phyloP scores from a whole-genome alignment of 176 grass and related monocot genomes.

The Dactylis glomerata region DNA sequence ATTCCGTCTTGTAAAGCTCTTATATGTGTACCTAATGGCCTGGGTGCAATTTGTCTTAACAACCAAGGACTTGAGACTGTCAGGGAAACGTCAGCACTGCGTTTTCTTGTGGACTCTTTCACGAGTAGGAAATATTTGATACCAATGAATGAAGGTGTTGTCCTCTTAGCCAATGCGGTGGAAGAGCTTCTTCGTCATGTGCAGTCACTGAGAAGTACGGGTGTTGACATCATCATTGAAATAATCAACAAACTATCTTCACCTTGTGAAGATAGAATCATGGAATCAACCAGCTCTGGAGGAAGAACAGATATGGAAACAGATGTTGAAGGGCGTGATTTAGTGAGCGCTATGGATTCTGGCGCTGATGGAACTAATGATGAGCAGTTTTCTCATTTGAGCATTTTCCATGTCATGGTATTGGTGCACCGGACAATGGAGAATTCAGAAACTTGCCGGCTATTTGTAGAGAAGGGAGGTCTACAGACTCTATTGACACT shows the following conservation, averaged over 20 bases:
- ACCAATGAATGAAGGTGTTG: constrained; percentile 96
- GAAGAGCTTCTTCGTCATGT: constrained; percentile 97
- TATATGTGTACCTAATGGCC: constrained; percentile 89
- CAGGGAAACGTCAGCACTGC: constrained; percentile 69
- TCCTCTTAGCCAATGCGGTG: constrained; percentile 91
- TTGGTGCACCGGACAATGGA: constrained; percentile 97
- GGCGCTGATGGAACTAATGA: constrained; percentile 55
- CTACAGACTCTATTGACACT: constrained; percentile 79
- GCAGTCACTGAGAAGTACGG: constrained; percentile 81
- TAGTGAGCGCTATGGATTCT: constrained; percentile 71
- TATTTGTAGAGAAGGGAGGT: constrained; percentile 96
- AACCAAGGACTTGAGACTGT: constrained; percentile 83
- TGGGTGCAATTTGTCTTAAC: constrained; percentile 97
- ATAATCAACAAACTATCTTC: constrained; percentile 79
- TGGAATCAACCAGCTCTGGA: constrained; percentile 47
- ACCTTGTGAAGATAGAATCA: constrained; percentile 45
- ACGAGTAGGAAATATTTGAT: constrained; percentile 91
- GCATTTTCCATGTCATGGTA: constrained; percentile 97
- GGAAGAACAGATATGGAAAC: constrained; percentile 91
- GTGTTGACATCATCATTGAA: constrained; percentile 97
- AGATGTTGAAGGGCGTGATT: constrained; percentile 81
- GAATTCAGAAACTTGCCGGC: constrained; percentile 91
- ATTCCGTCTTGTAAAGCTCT: constrained; percentile 89
- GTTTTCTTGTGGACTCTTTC: constrained; percentile 79
- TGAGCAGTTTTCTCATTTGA: constrained; percentile 89